These are phyloP conservation scores for Rhizopogon salebrosus DNA, from an alignment of 768 basidiomycete species.

Conservation along the genomic window DNA sequence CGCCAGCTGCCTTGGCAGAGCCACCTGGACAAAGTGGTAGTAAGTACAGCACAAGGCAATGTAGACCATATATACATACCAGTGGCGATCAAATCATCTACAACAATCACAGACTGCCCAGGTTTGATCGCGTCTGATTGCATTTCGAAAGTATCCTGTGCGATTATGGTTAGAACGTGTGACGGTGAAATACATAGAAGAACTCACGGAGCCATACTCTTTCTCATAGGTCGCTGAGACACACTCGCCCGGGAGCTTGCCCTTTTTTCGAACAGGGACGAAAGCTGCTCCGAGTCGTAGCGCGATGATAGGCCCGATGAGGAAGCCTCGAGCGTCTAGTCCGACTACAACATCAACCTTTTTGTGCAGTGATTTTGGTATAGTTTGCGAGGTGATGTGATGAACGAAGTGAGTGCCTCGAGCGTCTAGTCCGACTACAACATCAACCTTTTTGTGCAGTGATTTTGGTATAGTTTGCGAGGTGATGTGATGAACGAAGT, in stretches of 20 bases:
- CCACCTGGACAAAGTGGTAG: slow-evolving; percentile 52
- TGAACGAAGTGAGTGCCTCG: slow-evolving; percentile 86
- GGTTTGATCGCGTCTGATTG: slow-evolving; percentile 79
- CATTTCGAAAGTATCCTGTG: slow-evolving; percentile 94
- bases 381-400: slow-evolving; percentile 76
- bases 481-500: slow-evolving; percentile 80
- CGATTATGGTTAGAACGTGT: slow-evolving; percentile 3
- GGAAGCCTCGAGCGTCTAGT: slow-evolving; percentile 93
- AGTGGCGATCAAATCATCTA: slow-evolving; percentile 96
- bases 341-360: slow-evolving; percentile 93
- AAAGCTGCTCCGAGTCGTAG: slow-evolving; percentile 89
- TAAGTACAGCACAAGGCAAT: background rate
- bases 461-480: slow-evolving; percentile 66
- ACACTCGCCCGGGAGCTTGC: slow-evolving; percentile 90
- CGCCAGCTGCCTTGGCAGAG: slow-evolving; percentile 88
- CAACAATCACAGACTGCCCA: slow-evolving; percentile 79
- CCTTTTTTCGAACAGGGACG: slow-evolving; percentile 90
- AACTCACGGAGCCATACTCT: slow-evolving; percentile 83
- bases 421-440: slow-evolving; percentile 92
- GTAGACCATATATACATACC: slow-evolving; percentile 42
- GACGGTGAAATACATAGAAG: background rate
- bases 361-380: slow-evolving; percentile 50
- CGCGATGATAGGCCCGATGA: slow-evolving; percentile 90
- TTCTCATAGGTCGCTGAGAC: slow-evolving; percentile 76
- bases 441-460: slow-evolving; percentile 71